A percentile compares a stretch with the other conserved stretches of the same genome.
Conservation (phyloP, 345 rosid genomes). For the Arabidopsis thaliana region DNA sequence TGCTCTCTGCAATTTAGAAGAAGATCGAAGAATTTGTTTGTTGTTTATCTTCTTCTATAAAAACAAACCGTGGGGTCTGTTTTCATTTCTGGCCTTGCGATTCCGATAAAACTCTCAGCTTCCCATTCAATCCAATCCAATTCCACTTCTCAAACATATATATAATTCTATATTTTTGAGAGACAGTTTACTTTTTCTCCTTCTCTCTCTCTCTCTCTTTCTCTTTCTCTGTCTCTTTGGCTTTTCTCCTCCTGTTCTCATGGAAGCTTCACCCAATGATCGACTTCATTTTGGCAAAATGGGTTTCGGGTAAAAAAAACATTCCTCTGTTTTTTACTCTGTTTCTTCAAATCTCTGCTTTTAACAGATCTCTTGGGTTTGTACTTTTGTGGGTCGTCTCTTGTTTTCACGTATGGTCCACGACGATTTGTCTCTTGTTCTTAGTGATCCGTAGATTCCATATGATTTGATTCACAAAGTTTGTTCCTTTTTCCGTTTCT, state of each 20-base stretch:
- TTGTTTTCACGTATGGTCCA: constrained; percentile 18
- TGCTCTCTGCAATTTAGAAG: constrained; percentile 12
- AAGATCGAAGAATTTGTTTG: constrained; percentile 25
- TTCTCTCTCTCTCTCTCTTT: not conserved
- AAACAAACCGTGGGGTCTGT: constrained; percentile 42
- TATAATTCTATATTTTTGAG: not conserved
- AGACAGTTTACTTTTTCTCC: not conserved
- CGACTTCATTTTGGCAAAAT: constrained; percentile 91
- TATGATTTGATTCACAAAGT: constrained; percentile 4
- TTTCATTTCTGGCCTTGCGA: constrained; percentile 41
- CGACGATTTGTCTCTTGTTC: not conserved
- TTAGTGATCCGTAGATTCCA: constrained; percentile 18
- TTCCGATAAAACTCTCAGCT: constrained; percentile 35
- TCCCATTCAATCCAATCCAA: constrained; percentile 29
- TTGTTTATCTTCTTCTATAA: constrained; percentile 39
- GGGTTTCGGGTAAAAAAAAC: constrained; percentile 73
- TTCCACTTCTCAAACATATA: not conserved
- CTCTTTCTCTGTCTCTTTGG: not conserved
- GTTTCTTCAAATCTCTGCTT: not conserved
- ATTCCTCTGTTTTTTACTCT: constrained; percentile 27
- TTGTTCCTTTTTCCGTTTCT: constrained; percentile 14
- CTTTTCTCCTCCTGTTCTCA: constrained; percentile 48
- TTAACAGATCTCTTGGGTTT: constrained; percentile 18
- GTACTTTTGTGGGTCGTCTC: not conserved
- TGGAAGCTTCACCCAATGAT: constrained; percentile 73